Percentiles rank a stretch among this genome's conserved stretches.
These are phyloP conservation scores for Lactarius deliciosus DNA, from an alignment of 768 basidiomycete genomes.

Conservation along the genomic window DNA sequence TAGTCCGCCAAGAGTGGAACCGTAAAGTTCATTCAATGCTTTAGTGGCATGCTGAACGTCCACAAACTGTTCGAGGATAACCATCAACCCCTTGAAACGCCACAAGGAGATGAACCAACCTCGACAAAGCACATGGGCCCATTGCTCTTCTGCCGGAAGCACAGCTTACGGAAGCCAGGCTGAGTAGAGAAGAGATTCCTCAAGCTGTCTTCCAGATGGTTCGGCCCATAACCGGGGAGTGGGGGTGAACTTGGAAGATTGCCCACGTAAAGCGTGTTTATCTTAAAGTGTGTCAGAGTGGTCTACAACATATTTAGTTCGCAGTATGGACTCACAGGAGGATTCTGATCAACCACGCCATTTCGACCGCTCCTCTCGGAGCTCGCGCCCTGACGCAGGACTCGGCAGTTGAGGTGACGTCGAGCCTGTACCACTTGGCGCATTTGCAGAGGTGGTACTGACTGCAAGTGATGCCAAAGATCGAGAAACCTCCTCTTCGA, in stretches of 20 bases:
- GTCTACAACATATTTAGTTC: neutral
- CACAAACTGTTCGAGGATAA: conserved; percentile 63
- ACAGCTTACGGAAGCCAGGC: conserved; percentile 87
- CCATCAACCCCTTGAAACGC: neutral
- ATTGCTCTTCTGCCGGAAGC: conserved; percentile 93
- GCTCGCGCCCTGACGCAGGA: conserved; percentile 66
- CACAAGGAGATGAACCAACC: conserved; percentile 43
- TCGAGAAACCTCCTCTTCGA: conserved; percentile 39
- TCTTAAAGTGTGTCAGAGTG: conserved; percentile 43
- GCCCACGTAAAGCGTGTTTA: conserved; percentile 99
- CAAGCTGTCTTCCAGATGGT: conserved; percentile 84
- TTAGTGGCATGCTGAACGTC: conserved; percentile 81
- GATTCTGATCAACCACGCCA: conserved; percentile 80
- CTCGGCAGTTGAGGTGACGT: conserved; percentile 77
- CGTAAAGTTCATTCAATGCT: conserved; percentile 89
- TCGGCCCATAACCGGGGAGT: conserved; percentile 68
- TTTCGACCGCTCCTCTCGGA: conserved; percentile 36
- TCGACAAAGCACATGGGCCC: conserved; percentile 99
- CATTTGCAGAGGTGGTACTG: conserved; percentile 38
- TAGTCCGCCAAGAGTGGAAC: conserved; percentile 84
- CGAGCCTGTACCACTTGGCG: conserved; percentile 41
- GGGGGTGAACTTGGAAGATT: conserved; percentile 85
- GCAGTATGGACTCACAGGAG: conserved; percentile 58
- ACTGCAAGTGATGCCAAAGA: conserved; percentile 47
- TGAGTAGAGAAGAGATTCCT: conserved; percentile 77